Evolutionary conservation across 352 stramenopile species (phyloP).

Genomic region (Phytophthora palmivora): DNA sequence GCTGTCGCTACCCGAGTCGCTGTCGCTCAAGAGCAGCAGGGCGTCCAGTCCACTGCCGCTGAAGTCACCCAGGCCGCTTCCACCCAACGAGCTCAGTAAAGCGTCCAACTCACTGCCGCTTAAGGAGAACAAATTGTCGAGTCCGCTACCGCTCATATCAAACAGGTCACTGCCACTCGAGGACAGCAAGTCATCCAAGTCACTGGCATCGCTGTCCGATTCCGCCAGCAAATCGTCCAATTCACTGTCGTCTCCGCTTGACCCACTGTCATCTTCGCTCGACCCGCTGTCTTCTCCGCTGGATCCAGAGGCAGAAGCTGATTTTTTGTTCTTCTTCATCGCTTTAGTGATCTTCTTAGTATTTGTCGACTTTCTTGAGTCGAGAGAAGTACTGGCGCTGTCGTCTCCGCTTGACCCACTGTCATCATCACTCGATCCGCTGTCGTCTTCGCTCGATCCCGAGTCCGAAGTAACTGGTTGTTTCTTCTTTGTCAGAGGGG

Average conservation of each 20-base stretch:
- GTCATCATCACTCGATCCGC: too few species aligned
- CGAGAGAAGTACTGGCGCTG: too few species aligned
- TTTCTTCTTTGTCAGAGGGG: background rate
- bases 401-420: too few species aligned
- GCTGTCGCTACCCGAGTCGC: conserved; percentile 1
- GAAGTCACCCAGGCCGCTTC: too few species aligned
- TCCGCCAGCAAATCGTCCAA: too few species aligned
- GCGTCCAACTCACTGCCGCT: conserved; percentile 9
- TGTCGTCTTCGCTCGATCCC: conserved; percentile 3
- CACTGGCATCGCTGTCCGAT: background rate
- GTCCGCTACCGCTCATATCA: background rate
- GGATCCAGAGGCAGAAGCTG: too few species aligned
- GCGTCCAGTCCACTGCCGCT: conserved; percentile 7
- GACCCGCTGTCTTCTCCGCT: too few species aligned
- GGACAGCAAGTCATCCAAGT: background rate
- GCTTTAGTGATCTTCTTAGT: too few species aligned
- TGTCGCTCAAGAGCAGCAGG: conserved; percentile 1
- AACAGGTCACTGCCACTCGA: background rate
- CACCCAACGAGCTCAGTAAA: background rate
- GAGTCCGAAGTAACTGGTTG: background rate
- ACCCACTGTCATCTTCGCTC: too few species aligned
- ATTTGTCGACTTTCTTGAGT: too few species aligned
- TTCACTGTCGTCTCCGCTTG: too few species aligned
- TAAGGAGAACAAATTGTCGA: conserved; percentile 3
- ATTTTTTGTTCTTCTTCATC: too few species aligned